phyloP scores from a whole-genome alignment of 805 yeast species.

The Cyberlindnera xishuangbannaensis region DNA sequence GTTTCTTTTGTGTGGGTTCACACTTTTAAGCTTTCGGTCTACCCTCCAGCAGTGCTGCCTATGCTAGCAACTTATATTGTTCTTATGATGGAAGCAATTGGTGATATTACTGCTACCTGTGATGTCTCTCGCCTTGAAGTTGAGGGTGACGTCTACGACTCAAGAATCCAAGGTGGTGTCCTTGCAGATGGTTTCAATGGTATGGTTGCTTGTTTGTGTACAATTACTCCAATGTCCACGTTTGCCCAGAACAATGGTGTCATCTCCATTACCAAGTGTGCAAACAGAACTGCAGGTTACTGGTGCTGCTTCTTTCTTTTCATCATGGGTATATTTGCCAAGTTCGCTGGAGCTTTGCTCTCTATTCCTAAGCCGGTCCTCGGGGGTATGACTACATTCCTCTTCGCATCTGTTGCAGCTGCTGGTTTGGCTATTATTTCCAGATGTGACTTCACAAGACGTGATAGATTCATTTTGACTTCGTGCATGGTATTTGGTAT shows the following conservation, averaged over 20 bases:
- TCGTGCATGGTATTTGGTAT: constrained; percentile 59
- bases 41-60: constrained; percentile 85
- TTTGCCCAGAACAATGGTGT: constrained; percentile 97
- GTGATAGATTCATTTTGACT: constrained; percentile 68
- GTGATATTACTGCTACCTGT: constrained; percentile 90
- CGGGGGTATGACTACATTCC: constrained; percentile 87
- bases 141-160: constrained; percentile 75
- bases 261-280: constrained; percentile 87
- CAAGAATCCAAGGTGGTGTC: constrained; percentile 89
- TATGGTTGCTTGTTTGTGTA: constrained; percentile 66
- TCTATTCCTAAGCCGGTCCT: constrained; percentile 74
- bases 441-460: constrained; percentile 47
- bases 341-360: constrained; percentile 84
- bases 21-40: constrained; percentile 68
- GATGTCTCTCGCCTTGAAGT: constrained; percentile 85
- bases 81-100: constrained; percentile 88
- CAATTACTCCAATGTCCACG: constrained; percentile 85
- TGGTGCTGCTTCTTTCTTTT: constrained; percentile 76
- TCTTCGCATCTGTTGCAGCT: constrained; percentile 69
- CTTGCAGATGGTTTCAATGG: constrained; percentile 86
- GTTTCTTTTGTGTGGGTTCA: constrained; percentile 85
- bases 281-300: constrained; percentile 74
- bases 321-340: constrained; percentile 83
- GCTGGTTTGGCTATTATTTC: constrained; percentile 69
- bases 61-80: constrained; percentile 77